phyloP scores from a whole-genome alignment of 768 basidiomycete species.

The Lenzites betulinus region DNA sequence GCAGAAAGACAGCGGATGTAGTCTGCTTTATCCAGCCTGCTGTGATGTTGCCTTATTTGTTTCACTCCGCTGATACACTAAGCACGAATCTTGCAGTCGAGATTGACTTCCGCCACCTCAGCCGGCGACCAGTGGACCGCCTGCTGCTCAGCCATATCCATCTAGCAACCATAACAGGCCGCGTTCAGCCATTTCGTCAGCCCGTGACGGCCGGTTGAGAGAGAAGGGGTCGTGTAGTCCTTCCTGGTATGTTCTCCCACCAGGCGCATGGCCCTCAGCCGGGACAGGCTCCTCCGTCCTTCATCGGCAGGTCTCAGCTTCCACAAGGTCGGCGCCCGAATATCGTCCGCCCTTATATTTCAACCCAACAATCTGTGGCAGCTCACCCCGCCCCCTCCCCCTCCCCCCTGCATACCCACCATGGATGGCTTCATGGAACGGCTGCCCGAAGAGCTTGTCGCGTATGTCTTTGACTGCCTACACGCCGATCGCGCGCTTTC shows the following conservation, averaged over 20 bases:
- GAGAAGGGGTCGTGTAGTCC: neutral
- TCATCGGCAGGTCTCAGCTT: constrained; percentile 4
- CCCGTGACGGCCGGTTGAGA: neutral
- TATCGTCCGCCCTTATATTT: constrained; percentile 8
- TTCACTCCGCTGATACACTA: constrained; percentile 2
- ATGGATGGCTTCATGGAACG: constrained; percentile 2
- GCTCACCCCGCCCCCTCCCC: neutral
- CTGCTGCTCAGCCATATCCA: neutral
- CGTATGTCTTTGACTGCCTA: constrained; percentile 12
- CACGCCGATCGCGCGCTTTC: constrained; percentile 5
- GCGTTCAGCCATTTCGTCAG: neutral
- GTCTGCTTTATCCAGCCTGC: neutral
- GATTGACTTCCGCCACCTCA: too few relatives aligned
- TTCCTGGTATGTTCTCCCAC: constrained; percentile 7
- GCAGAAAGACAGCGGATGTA: neutral
- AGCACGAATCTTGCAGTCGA: neutral
- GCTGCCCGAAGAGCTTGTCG: constrained; percentile 18
- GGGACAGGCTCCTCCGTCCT: constrained; percentile 1
- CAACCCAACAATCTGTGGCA: neutral
- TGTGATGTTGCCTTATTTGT: constrained; percentile 1
- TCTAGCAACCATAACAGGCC: neutral
- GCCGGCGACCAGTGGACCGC: too few relatives aligned
- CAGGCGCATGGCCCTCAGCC: neutral
- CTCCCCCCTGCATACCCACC: neutral
- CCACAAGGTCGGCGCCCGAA: constrained; percentile 9